phyloP scores from a whole-genome alignment of 2,329 filamentous ascomycete species.

The Macrophomina tecta region DNA sequence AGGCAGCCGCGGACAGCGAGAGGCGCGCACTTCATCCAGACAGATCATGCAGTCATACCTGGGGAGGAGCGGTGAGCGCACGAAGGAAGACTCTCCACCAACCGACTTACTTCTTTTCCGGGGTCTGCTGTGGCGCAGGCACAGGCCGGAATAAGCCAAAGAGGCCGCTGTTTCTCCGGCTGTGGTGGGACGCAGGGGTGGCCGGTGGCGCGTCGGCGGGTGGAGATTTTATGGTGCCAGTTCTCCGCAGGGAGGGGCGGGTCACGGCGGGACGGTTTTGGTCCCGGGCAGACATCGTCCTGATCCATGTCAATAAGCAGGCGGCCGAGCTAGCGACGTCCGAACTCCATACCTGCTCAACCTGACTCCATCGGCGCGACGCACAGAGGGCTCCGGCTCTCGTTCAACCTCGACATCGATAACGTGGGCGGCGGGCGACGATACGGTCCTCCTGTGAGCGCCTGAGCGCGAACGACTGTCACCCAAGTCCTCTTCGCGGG shows the following conservation, averaged over 20 bases:
- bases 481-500: slow-evolving; percentile 5
- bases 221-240: slow-evolving; percentile 39
- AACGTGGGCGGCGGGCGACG: slow-evolving; percentile 35
- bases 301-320: slow-evolving; percentile 32
- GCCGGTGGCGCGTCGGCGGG: slow-evolving; percentile 32
- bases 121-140: slow-evolving; percentile 34
- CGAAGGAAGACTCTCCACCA: slow-evolving; percentile 29
- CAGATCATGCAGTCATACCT: slow-evolving; percentile 17
- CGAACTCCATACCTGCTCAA: slow-evolving; percentile 14
- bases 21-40: slow-evolving; percentile 13
- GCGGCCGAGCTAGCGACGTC: background rate
- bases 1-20: slow-evolving; percentile 65
- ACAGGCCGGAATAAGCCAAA: slow-evolving; percentile 41
- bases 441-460: slow-evolving; percentile 42
- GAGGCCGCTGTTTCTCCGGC: slow-evolving; percentile 41
- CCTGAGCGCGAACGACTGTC: slow-evolving; percentile 40
- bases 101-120: slow-evolving; percentile 38
- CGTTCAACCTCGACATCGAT: slow-evolving; percentile 41
- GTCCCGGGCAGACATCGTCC: slow-evolving; percentile 42
- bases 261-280: slow-evolving; percentile 37
- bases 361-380: slow-evolving; percentile 35
- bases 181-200: slow-evolving; percentile 29
- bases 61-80: background rate
- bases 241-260: slow-evolving; percentile 40
- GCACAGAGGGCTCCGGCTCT: slow-evolving; percentile 38